phyloP scores from a whole-genome alignment of 2,329 filamentous ascomycete species.

The Colletotrichum theobromicola region DNA sequence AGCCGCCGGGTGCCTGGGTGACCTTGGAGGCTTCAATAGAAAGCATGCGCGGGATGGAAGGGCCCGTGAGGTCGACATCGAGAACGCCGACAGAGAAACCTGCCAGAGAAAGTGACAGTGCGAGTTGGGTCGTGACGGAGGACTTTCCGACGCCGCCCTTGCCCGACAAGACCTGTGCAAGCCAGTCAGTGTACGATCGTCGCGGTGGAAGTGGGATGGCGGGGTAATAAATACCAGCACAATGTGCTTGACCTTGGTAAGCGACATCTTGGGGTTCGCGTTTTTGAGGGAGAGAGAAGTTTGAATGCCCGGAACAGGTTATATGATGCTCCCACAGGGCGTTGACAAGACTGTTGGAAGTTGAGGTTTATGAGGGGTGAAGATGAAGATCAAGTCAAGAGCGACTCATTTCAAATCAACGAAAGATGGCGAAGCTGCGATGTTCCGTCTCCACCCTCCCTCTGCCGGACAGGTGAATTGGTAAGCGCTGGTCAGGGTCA shows the following conservation, averaged over 20 bases:
- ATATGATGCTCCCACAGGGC: background rate
- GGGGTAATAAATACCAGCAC: constrained; percentile 68
- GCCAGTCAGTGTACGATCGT: background rate
- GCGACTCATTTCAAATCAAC: constrained; percentile 10
- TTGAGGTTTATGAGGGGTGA: background rate
- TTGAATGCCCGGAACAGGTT: background rate
- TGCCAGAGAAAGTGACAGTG: constrained; percentile 83
- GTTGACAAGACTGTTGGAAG: background rate
- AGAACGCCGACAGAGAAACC: constrained; percentile 93
- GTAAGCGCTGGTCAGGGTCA: background rate
- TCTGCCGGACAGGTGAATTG: background rate
- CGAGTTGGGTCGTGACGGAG: constrained; percentile 95
- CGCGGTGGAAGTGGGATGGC: background rate
- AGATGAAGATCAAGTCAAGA: background rate
- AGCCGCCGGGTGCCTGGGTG: constrained; percentile 87
- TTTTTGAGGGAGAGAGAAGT: background rate
- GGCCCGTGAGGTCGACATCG: constrained; percentile 94
- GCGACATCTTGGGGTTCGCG: constrained; percentile 55
- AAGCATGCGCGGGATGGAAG: constrained; percentile 94
- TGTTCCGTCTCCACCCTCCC: background rate
- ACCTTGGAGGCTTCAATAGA: constrained; percentile 89
- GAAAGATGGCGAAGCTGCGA: background rate
- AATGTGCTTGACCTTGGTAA: constrained; percentile 76
- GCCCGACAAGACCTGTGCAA: constrained; percentile 78
- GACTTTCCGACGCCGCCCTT: constrained; percentile 99